phyloP scores from a whole-genome alignment of 495 filamentous ascomycete species.

The Xylaria castorea region DNA sequence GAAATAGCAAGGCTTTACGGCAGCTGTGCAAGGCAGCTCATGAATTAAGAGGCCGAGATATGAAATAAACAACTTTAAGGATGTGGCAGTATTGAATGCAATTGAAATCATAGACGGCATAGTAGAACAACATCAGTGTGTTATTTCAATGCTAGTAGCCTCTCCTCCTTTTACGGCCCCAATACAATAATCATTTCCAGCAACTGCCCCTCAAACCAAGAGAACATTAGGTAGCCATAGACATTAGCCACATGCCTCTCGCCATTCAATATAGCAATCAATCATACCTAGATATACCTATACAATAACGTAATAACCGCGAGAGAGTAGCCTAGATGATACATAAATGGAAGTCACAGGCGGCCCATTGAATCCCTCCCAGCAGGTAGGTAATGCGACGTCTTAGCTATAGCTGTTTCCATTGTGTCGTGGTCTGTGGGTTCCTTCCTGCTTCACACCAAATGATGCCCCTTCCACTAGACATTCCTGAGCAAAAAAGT shows the following conservation, averaged over 20 bases:
- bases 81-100: neutral
- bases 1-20: neutral
- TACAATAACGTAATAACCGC: slow-evolving; percentile 9
- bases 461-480: slow-evolving; percentile 13
- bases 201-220: neutral
- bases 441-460: slow-evolving; percentile 4
- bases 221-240: neutral
- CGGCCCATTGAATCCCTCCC: neutral
- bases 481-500: slow-evolving; percentile 6
- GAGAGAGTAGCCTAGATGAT: neutral
- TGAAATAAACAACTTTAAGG: neutral
- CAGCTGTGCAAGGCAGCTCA: neutral
- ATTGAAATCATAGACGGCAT: neutral
- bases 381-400: neutral
- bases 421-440: neutral
- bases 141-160: neutral
- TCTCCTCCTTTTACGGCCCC: neutral
- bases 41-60: neutral
- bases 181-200: neutral
- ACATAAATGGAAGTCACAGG: neutral
- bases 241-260: neutral
- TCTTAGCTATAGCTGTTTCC: neutral
- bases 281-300: neutral
- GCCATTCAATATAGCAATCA: neutral
- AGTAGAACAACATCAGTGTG: neutral